Evolutionary conservation across 148 eudicot species (phyloP).

Genomic region (Persicaria maculosa): DNA sequence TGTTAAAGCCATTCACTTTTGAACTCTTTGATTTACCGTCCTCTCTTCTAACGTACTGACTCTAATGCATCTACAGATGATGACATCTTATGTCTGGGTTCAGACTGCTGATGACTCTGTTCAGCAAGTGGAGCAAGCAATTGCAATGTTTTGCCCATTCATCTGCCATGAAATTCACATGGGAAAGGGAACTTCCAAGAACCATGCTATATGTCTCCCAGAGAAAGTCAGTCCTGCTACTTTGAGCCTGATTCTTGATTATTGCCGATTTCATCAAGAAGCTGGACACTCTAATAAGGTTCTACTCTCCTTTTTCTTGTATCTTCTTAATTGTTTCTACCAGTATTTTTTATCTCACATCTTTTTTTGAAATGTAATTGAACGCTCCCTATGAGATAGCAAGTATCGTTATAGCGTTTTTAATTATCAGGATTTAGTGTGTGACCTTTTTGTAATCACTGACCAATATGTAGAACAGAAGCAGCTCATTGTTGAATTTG

Average conservation of each 20-base stretch:
- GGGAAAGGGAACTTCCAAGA: slow-evolving; percentile 75
- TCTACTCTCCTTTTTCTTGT: not conserved
- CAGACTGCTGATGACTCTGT: slow-evolving; percentile 81
- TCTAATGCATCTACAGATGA: slow-evolving; percentile 37
- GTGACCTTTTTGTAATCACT: not conserved
- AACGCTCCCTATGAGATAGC: not conserved
- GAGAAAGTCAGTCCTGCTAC: slow-evolving; percentile 60
- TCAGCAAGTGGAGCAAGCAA: slow-evolving; percentile 88
- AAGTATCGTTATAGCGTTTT: not conserved
- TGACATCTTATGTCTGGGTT: slow-evolving; percentile 92
- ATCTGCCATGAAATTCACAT: slow-evolving; percentile 76
- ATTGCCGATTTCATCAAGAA: slow-evolving; percentile 87
- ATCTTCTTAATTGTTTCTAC: not conserved
- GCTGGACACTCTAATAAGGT: slow-evolving; percentile 90
- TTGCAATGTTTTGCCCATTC: slow-evolving; percentile 74
- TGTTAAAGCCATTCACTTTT: not conserved
- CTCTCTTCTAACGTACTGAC: not conserved
- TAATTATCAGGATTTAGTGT: not conserved
- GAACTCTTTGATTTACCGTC: not conserved
- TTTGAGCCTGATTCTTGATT: slow-evolving; percentile 79
- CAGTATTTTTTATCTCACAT: not conserved
- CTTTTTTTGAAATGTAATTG: not conserved
- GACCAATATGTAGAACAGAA: not conserved
- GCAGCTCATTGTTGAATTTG: not conserved
- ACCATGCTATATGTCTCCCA: slow-evolving; percentile 72